Base-by-base conservation (phyloP, 2,329 filamentous ascomycete genomes). In the Fonsecaea pugnacius region DNA sequence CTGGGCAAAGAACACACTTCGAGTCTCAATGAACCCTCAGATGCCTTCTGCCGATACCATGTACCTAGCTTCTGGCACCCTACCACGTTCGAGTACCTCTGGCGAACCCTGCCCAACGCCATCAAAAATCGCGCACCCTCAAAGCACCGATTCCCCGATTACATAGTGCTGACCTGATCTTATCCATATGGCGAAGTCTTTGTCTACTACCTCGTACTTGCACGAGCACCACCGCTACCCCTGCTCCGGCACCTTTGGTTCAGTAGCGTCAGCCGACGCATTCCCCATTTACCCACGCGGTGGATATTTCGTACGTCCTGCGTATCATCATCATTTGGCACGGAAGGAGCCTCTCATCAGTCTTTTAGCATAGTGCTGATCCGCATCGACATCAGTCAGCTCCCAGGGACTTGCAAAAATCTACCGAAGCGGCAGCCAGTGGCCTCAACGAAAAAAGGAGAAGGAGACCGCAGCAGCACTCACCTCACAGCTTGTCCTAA, bases 401-500 rank as follows among this genome's bases (percentile, higher is more conserved):
- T 21, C 35, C 48, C 27, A 35, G 27, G 27, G 4, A 30, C 27
- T 6, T 30, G 30, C 21, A 43, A 58, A 40, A 35, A 33, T 30
- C 51, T 53, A 27, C 51, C 32, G 50, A 33, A 27, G 5, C 10
- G 7, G 40, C 40, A 21, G 7, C 40, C 43, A 18, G 43, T 10
- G 24, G 43, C 18, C 43, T 24, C 43, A 32, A 56, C 27, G 38
- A 38, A 27, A 32, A 30, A 27, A 10, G 9, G 38, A 21, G 43
- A 18, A n/a, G 38, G 12, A 43, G 16, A 30, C 21, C n/a, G n/a
- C n/a, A 2, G 21, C 40, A 46, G 43, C 21, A 65, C 76, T 71
- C 74, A 81, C 81, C 67, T 80, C 77, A 70, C 82, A 84, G 65
- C 79, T 81, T 62, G 78, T 71, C 60, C 76, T 75, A 38, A 87